Conservation (phyloP, 2,329 filamentous ascomycete genomes). For the Emergomyces orientalis region DNA sequence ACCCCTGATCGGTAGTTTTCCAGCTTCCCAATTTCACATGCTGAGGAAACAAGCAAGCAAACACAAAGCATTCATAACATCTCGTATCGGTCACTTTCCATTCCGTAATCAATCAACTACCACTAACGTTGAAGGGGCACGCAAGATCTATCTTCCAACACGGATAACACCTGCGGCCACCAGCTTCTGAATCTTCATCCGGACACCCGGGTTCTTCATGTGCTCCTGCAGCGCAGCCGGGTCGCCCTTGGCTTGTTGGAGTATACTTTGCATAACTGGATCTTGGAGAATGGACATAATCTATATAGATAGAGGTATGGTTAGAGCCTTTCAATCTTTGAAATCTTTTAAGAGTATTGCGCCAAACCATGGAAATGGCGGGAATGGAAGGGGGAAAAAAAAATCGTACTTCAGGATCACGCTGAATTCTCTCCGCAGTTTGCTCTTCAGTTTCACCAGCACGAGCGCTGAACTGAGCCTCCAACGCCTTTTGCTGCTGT, state of each 20-base stretch:
- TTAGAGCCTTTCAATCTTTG: constrained; percentile 12
- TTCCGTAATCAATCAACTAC: not conserved
- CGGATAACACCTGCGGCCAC: constrained; percentile 88
- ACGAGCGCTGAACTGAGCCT: constrained; percentile 79
- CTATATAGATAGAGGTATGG: constrained; percentile 28
- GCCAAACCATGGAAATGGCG: not conserved
- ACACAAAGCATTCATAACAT: constrained; percentile 1
- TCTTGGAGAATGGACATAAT: constrained; percentile 90
- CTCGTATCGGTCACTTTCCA: not conserved
- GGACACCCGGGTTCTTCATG: constrained; percentile 84
- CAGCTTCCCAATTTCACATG: not conserved
- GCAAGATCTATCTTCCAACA: constrained; percentile 47
- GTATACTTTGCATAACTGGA: constrained; percentile 93
- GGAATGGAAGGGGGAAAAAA: not conserved
- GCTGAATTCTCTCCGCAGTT: constrained; percentile 81
- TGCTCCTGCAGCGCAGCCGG: constrained; percentile 90
- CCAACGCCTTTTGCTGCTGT: constrained; percentile 85
- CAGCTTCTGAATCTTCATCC: constrained; percentile 86
- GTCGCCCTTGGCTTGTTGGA: constrained; percentile 91
- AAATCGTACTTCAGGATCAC: constrained; percentile 71
- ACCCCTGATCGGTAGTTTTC: not conserved
- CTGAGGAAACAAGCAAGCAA: not conserved
- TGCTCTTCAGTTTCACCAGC: constrained; percentile 95
- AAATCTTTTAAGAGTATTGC: constrained; percentile 7
- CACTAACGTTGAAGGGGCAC: not conserved